A percentile compares a stretch with the other conserved stretches of the same genome.
Evolutionary conservation across 2,329 filamentous ascomycete genomes (phyloP).

Genomic region (Aspergillus caelatus): DNA sequence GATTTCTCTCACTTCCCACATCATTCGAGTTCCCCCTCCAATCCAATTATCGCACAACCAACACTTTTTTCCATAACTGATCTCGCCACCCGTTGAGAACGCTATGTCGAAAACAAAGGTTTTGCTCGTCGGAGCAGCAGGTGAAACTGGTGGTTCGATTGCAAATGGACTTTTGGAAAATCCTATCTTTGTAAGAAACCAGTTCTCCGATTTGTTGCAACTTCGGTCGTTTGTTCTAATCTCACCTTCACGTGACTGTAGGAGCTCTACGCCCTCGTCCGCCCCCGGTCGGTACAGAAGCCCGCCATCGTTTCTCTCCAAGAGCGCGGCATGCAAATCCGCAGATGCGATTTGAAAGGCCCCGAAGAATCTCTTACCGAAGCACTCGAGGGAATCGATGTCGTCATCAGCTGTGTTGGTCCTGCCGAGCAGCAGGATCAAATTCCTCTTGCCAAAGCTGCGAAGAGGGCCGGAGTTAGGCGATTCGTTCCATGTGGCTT

Average conservation of each 20-base stretch:
- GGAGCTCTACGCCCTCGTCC: slow-evolving; percentile 54
- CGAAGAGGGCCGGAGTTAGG: slow-evolving; percentile 53
- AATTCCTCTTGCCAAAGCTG: slow-evolving; percentile 51
- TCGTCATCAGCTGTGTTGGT: slow-evolving; percentile 50
- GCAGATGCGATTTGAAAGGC: slow-evolving; percentile 47
- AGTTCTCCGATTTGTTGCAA: neutral
- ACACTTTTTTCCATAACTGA: slow-evolving; percentile 7
- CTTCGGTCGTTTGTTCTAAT: slow-evolving; percentile 6
- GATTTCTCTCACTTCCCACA: neutral
- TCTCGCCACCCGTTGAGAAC: slow-evolving; percentile 14
- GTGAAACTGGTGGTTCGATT: slow-evolving; percentile 45
- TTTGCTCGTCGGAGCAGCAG: slow-evolving; percentile 42
- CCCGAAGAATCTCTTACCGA: slow-evolving; percentile 46
- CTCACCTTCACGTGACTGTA: slow-evolving; percentile 23
- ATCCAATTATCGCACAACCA: neutral
- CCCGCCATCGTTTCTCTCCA: slow-evolving; percentile 45
- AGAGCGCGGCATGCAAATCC: slow-evolving; percentile 48
- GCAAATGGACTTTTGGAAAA: slow-evolving; percentile 40
- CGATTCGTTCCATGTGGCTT: slow-evolving; percentile 58
- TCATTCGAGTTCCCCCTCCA: neutral
- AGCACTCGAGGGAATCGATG: slow-evolving; percentile 47
- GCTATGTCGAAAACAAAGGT: slow-evolving; percentile 41
- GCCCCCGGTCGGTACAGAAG: slow-evolving; percentile 52
- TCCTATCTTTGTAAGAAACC: slow-evolving; percentile 23
- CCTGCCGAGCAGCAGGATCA: slow-evolving; percentile 44